Conservation (phyloP, 1,139 yeast genomes). For the Lipomyces yarrowii region DNA sequence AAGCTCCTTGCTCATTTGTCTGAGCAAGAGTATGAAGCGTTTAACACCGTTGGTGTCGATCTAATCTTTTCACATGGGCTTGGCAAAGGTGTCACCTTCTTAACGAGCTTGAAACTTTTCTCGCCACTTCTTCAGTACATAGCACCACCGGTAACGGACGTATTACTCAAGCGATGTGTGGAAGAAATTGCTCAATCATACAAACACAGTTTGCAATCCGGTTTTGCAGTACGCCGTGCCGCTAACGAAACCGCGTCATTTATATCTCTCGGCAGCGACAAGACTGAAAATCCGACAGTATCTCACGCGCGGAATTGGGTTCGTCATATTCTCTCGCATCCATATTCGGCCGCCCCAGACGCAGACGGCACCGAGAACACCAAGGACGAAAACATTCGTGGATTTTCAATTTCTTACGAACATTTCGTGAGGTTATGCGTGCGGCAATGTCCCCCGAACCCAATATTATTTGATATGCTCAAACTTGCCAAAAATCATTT, state of each 20-base stretch:
- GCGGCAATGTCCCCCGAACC: constrained; percentile 11
- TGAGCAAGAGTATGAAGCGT: not conserved
- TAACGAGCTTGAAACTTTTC: constrained; percentile 5
- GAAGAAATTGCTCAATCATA: constrained; percentile 1
- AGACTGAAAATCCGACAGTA: not conserved
- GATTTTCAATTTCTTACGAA: not conserved
- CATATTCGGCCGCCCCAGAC: not conserved
- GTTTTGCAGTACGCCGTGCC: not conserved
- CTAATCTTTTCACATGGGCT: not conserved
- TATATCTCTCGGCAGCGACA: constrained; percentile 4
- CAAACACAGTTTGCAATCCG: not conserved
- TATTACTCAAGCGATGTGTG: constrained; percentile 8
- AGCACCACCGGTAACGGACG: not conserved
- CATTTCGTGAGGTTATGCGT: not conserved
- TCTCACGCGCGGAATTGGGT: constrained; percentile 9
- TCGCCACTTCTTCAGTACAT: constrained; percentile 11
- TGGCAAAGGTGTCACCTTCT: not conserved
- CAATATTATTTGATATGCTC: constrained; percentile 6
- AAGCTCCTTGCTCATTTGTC: not conserved
- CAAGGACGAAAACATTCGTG: not conserved
- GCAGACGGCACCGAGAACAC: not conserved
- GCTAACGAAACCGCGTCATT: not conserved
- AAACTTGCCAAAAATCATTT: constrained; percentile 36
- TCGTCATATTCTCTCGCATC: constrained; percentile 14
- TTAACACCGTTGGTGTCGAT: not conserved